phyloP scores from a whole-genome alignment of 2,329 filamentous ascomycete species.

The Magnaporthales sp. region DNA sequence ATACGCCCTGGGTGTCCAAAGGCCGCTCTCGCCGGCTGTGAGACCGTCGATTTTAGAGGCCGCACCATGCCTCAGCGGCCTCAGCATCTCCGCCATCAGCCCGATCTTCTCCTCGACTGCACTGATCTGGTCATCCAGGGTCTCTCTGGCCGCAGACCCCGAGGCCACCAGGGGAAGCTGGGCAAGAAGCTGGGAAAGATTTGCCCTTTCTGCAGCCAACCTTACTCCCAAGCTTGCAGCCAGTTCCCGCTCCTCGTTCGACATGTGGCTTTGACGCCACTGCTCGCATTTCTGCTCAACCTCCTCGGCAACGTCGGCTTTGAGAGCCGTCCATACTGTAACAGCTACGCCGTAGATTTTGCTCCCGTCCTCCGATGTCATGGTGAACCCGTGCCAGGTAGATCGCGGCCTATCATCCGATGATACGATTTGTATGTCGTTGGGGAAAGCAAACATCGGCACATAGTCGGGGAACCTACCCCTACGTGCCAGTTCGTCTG shows the following conservation, averaged over 20 bases:
- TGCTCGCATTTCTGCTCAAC: constrained; percentile 75
- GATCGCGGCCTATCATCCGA: constrained; percentile 87
- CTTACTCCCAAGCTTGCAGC: constrained; percentile 86
- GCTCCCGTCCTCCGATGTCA: constrained; percentile 88
- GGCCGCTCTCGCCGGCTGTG: constrained; percentile 87
- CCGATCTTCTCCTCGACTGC: constrained; percentile 94
- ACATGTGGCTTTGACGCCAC: constrained; percentile 83
- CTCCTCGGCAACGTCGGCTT: constrained; percentile 71
- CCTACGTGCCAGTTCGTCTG: constrained; percentile 70
- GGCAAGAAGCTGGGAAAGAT: constrained; percentile 79
- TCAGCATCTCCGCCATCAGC: constrained; percentile 91
- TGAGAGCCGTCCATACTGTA: constrained; percentile 86
- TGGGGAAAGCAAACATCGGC: constrained; percentile 98
- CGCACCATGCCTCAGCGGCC: constrained; percentile 85
- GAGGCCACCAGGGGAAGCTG: constrained; percentile 73
- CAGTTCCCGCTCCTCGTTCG: constrained; percentile 80
- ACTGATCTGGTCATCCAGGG: constrained; percentile 88
- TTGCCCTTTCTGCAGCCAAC: constrained; percentile 77
- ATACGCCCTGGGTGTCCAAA: constrained; percentile 92
- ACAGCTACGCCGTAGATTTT: constrained; percentile 88
- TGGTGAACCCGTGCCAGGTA: constrained; percentile 98
- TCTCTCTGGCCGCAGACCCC: constrained; percentile 72
- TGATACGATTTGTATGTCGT: constrained; percentile 94
- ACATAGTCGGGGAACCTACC: constrained; percentile 94
- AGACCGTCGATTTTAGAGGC: constrained; percentile 96